A percentile compares a stretch with the other conserved stretches of the same genome.
Evolutionary conservation across 208 protist species (phyloP).

Genomic region (Trichomonas vaginalis): DNA sequence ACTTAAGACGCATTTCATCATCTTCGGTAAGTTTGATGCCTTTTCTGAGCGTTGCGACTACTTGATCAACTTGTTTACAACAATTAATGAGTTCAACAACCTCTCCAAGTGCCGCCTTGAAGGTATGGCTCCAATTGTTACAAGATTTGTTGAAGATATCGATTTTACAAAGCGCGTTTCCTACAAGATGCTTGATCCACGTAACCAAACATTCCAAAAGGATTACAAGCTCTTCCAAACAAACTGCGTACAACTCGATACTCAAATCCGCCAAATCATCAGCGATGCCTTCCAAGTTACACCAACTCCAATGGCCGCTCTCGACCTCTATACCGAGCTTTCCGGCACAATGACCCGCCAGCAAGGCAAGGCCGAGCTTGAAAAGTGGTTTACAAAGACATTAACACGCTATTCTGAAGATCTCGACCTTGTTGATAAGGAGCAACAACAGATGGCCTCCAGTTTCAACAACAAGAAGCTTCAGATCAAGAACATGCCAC

Average conservation of each 20-base stretch:
- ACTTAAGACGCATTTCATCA: not conserved
- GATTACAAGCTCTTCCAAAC: not conserved
- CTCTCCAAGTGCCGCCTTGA: not conserved
- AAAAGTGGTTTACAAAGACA: not conserved
- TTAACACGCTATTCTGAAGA: not conserved
- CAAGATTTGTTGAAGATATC: not conserved
- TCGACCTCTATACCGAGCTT: not conserved
- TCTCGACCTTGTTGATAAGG: not conserved
- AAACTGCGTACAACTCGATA: not conserved
- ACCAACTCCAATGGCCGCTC: not conserved
- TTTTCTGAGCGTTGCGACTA: not conserved
- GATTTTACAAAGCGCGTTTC: not conserved
- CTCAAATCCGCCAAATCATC: not conserved
- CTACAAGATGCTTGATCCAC: not conserved
- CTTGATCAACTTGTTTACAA: not conserved
- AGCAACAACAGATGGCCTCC: no score
- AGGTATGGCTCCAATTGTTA: not conserved
- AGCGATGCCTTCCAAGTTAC: not conserved
- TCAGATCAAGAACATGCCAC: slow-evolving; percentile 11
- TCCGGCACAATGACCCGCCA: not conserved
- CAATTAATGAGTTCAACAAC: not conserved
- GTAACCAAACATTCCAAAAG: not conserved
- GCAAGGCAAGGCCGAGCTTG: not conserved
- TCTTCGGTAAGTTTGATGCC: not conserved
- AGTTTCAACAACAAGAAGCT: not conserved